phyloP scores from a whole-genome alignment of 1,284 basidiomycete species.

The Cryptococcus sp. region DNA sequence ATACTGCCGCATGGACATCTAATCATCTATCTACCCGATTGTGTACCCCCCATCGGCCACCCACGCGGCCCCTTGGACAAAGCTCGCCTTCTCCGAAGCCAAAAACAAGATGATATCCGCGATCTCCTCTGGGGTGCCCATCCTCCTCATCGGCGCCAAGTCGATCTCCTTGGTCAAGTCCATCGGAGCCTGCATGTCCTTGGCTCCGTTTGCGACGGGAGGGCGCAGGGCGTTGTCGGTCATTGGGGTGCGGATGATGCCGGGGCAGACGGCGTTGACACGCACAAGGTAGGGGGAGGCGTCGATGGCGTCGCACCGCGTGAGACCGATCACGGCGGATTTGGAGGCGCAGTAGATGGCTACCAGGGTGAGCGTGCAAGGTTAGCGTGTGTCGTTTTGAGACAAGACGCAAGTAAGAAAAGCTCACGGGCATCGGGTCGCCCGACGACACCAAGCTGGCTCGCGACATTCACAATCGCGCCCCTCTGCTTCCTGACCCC shows the following conservation, averaged over 20 bases:
- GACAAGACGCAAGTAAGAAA: too few relatives aligned
- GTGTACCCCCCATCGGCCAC: slow-evolving; percentile 35
- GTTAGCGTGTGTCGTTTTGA: background rate
- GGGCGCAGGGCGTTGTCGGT: slow-evolving; percentile 15
- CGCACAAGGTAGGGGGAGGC: slow-evolving; percentile 20
- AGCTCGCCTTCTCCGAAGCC: slow-evolving; percentile 25
- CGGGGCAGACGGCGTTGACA: slow-evolving; percentile 26
- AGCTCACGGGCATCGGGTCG: slow-evolving; percentile 24
- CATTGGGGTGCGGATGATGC: slow-evolving; percentile 27
- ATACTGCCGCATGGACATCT: background rate
- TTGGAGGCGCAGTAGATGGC: slow-evolving; percentile 24
- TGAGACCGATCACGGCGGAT: slow-evolving; percentile 24
- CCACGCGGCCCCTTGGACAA: slow-evolving; percentile 34
- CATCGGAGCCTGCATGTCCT: slow-evolving; percentile 14
- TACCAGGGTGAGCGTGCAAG: background rate
- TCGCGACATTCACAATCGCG: slow-evolving; percentile 25
- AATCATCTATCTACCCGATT: slow-evolving; percentile 9
- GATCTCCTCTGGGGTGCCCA: slow-evolving; percentile 30
- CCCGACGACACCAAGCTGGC: slow-evolving; percentile 27
- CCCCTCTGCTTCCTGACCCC: slow-evolving; percentile 20
- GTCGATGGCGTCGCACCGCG: slow-evolving; percentile 23
- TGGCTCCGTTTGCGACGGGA: slow-evolving; percentile 1
- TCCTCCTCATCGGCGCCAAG: slow-evolving; percentile 28
- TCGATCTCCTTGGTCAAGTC: slow-evolving; percentile 13
- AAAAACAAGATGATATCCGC: slow-evolving; percentile 35